These are phyloP conservation scores for Fusarium sp. DNA, from an alignment of 2,329 filamentous ascomycete species.

Conservation along the genomic window DNA sequence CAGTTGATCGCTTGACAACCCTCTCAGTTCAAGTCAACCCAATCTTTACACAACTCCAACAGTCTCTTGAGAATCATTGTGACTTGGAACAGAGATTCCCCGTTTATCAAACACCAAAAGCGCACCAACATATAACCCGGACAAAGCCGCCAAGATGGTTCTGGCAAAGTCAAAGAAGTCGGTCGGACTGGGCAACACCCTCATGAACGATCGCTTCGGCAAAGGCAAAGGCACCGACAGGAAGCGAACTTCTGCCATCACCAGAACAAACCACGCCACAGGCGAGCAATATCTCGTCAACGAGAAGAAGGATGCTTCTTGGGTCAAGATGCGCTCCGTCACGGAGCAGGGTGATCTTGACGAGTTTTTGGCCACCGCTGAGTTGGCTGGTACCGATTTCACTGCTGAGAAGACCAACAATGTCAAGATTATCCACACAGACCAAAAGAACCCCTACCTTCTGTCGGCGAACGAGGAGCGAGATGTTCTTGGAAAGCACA, in stretches of 20 bases:
- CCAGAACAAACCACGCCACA: conserved; percentile 80
- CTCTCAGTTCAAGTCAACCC: conserved; percentile 35
- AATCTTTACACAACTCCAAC: conserved; percentile 36
- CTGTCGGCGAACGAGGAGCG: conserved; percentile 88
- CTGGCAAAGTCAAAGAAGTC: conserved; percentile 92
- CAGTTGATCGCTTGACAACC: conserved; percentile 36
- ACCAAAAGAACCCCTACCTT: conserved; percentile 95
- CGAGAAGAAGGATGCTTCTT: conserved; percentile 88
- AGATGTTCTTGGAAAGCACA: conserved; percentile 82
- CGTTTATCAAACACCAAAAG: conserved; percentile 18
- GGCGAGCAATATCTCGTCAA: conserved; percentile 95
- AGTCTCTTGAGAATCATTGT: conserved; percentile 23
- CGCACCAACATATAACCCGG: conserved; percentile 1
- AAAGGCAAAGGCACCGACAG: conserved; percentile 89
- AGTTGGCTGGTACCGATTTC: conserved; percentile 98
- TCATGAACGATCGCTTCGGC: conserved; percentile 99
- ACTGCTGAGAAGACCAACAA: conserved; percentile 99
- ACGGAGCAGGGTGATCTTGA: conserved; percentile 97
- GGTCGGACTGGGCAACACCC: conserved; percentile 93
- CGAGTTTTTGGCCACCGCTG: conserved; percentile 95
- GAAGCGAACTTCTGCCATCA: conserved; percentile 73
- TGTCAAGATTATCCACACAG: conserved; percentile 97
- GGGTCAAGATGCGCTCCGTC: conserved; percentile 99
- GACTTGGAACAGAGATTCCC: conserved; percentile 33
- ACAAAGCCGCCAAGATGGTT: conserved; percentile 61